phyloP scores from a whole-genome alignment of 202 grass and related monocot species.

The Cymbopogon flexuosus region DNA sequence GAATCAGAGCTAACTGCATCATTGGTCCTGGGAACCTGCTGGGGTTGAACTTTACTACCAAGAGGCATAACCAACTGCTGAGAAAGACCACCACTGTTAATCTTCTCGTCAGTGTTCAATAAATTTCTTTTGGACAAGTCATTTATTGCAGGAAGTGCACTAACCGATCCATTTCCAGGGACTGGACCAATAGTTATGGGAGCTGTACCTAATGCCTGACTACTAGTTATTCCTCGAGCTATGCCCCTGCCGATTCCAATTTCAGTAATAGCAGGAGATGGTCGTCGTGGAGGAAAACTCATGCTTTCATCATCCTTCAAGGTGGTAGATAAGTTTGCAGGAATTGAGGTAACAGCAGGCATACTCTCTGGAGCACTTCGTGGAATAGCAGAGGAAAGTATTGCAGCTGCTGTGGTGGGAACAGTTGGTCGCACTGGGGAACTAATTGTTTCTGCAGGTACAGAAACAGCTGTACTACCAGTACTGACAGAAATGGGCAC shows the following conservation, averaged over 20 bases:
- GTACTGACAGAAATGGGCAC: conserved; percentile 40
- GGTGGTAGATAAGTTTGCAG: conserved; percentile 46
- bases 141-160: conserved; percentile 53
- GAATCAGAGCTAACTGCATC: conserved; percentile 56
- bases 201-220: conserved; percentile 44
- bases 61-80: conserved; percentile 68
- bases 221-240: conserved; percentile 53
- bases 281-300: conserved; percentile 55
- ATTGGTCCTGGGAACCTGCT: conserved; percentile 48
- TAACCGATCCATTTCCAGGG: conserved; percentile 52
- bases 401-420: conserved; percentile 41
- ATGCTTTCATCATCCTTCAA: conserved; percentile 78
- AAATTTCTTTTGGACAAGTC: conserved; percentile 60
- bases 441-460: conserved; percentile 37
- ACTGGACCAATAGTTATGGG: conserved; percentile 50
- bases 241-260: conserved; percentile 56
- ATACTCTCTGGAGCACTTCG: conserved; percentile 53
- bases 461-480: conserved; percentile 31
- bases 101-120: conserved; percentile 54
- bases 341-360: conserved; percentile 45
- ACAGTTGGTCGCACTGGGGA: conserved; percentile 49
- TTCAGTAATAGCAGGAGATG: conserved; percentile 67
- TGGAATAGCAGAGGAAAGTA: conserved; percentile 50
- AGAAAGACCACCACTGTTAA: conserved; percentile 45
- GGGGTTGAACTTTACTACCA: conserved; percentile 63